Evolutionary conservation across 1,139 yeast genomes (phyloP), one percentile per base, ranked within the genome.

Genomic region (Saccharomyces pastorianus): DNA sequence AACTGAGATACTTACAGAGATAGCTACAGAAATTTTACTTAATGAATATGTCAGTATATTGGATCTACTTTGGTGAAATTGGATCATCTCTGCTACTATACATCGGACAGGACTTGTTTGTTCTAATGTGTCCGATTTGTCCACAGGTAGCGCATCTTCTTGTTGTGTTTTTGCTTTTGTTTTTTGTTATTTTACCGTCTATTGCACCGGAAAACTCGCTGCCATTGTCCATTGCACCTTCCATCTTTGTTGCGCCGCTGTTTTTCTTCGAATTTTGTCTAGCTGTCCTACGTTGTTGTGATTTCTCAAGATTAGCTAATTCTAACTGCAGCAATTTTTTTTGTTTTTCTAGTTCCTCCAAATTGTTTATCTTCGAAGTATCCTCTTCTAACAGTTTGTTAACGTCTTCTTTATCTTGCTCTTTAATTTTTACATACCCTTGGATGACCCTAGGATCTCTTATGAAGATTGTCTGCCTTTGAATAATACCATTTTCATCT

Each of bases 131-230:
- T 0, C 98, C 99, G 63, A 87, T 79, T 3, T 93, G 95, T 28
- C 98, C 98, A 77, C 98, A 93, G 1, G 95, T 86, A 4, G 95
- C 90, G 73, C 98, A 93, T 65, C 89, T 80, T 67, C 98, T 77
- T 6, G 88, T 84, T 1, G 88, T 88, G 54, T 90, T 83, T 66
- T 88, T 88, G 17, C 38, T 25, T 17, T 47, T 47, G 28, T n/a
- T 46, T 38, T 17, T 38, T 5, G 42, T 38, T 38, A 17, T 38
- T 38, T 38, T 38, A 38, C 42, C 42, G 23, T 38, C 42, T 7
- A 17, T 17, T 17, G 11, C 23, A 17, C 42, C 4, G 4, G 7
- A 86, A 87, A 7, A 28, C 11, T 26, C 31, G 48, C 20, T 46
- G 6, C 20, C 48, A 47, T 27, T 27, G 23, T 13, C 38, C 26